phyloP scores from a whole-genome alignment of 768 basidiomycete genomes.

The Collybiopsis luxurians region DNA sequence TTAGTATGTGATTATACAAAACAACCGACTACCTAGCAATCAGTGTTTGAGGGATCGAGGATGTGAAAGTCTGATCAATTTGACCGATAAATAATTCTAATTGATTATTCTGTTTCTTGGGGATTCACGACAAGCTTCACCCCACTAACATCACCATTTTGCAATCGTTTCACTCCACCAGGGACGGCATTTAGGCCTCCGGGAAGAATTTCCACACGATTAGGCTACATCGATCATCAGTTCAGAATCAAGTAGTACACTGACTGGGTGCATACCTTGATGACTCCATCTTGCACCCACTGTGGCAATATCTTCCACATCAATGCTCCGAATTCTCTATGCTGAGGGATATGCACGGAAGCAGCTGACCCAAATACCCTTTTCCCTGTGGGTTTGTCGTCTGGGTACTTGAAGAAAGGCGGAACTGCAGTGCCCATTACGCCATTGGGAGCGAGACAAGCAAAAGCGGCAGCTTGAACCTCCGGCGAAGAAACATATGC shows the following conservation, averaged over 20 bases:
- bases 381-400: neutral
- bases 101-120: neutral
- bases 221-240: neutral
- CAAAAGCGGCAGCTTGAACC: slow-evolving; percentile 35
- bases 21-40: no score
- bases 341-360: neutral
- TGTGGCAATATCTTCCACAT: neutral
- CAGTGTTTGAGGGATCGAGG: no score
- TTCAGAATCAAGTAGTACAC: neutral
- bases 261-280: neutral
- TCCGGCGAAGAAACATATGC: slow-evolving; percentile 35
- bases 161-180: neutral
- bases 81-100: no score
- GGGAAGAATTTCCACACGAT: neutral
- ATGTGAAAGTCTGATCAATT: no score
- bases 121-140: neutral
- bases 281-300: neutral
- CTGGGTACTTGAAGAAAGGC: neutral
- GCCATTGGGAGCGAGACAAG: slow-evolving; percentile 36
- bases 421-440: slow-evolving; percentile 22
- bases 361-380: neutral
- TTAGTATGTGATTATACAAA: no score
- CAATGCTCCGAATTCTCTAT: neutral
- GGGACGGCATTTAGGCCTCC: neutral
- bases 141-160: no score